Evolutionary conservation across 192 early-diverging fungal species (phyloP).

Genomic region (Podila epicladia): DNA sequence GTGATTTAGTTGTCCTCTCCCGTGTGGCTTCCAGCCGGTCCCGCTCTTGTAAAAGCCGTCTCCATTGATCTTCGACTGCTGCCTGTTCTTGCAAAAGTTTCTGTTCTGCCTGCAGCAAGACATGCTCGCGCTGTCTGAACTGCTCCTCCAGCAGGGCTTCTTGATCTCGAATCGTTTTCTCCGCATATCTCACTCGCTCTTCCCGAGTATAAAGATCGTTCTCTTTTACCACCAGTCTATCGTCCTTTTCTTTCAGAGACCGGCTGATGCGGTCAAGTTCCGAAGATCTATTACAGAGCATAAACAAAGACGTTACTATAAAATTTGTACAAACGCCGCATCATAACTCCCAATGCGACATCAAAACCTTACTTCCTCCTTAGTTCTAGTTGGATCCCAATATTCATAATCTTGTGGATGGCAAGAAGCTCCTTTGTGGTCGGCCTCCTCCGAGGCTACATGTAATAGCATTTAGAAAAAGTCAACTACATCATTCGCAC

Average conservation of each 20-base stretch:
- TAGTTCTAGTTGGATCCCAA: constrained; percentile 8
- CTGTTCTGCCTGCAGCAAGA: background rate
- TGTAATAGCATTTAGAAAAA: background rate
- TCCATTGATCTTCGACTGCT: constrained; percentile 3
- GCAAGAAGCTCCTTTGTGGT: constrained; percentile 53
- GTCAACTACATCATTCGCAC: background rate
- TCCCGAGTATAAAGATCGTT: background rate
- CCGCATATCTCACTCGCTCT: constrained; percentile 11
- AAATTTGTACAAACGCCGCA: too few relatives aligned
- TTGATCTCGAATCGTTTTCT: constrained; percentile 29
- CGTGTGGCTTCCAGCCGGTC: constrained; percentile 10
- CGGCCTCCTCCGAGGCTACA: constrained; percentile 52
- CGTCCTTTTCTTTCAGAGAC: constrained; percentile 1
- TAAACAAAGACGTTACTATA: background rate
- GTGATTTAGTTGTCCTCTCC: background rate
- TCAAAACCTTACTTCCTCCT: constrained; percentile 10
- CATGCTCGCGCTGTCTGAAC: background rate
- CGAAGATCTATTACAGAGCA: constrained; percentile 4
- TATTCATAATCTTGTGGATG: constrained; percentile 31
- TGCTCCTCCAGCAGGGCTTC: constrained; percentile 25
- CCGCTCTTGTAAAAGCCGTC: constrained; percentile 14
- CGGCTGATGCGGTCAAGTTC: constrained; percentile 1
- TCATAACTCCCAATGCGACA: background rate
- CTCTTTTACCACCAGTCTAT: constrained; percentile 5
- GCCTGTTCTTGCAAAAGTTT: constrained; percentile 3